Evolutionary conservation across 1,139 yeast genomes (phyloP), one percentile per base, ranked within the genome.

Genomic region (Suhomyces kunorum): DNA sequence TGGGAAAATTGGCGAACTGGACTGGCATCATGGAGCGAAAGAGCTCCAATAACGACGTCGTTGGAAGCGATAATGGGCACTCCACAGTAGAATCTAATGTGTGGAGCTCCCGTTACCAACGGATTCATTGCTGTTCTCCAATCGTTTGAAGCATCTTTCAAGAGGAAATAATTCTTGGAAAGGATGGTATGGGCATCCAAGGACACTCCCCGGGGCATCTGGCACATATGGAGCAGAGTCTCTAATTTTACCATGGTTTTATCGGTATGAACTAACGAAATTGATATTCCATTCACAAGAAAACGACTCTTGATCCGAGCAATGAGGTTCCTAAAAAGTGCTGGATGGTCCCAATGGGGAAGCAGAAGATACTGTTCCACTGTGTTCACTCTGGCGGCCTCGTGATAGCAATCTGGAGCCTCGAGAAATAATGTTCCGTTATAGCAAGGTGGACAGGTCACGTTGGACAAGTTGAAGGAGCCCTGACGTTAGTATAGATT

Each of bases 111-210:
- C 27, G 70, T 75, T 1, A 83, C 85, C 39, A 83, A 65, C 0
- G 89, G 89, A 49, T 79, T 82, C 33, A 66, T 63, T 7, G 61
- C 51, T 4, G 81, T 76, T 56, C 90, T 65, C 90, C 92, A 84
- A 55, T 84, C 92, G 28, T 67, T 63, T 5, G 78, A 58, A 1
- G 88, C 81, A 56, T 84, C 87, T 18, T 71, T 55, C 15, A 84
- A 49, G 2, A 78, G 62, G 48, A 84, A 77, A 48, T 69, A 67
- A 1, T 71, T 79, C 9, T 66, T 62, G 0, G 89, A 82, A 30
- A 84, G 59, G 5, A 84, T 68, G 0, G 87, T 70, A 60, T 84
- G 90, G 5, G 80, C 79, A 57, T 84, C 90, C 30, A 84, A 61
- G 1, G 87, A 80, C 1, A 79, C 66, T 28, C 63, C 64, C 38